Evolutionary conservation across 441 rosid genomes (phyloP).

Genomic region (Theobroma grandiflorum): DNA sequence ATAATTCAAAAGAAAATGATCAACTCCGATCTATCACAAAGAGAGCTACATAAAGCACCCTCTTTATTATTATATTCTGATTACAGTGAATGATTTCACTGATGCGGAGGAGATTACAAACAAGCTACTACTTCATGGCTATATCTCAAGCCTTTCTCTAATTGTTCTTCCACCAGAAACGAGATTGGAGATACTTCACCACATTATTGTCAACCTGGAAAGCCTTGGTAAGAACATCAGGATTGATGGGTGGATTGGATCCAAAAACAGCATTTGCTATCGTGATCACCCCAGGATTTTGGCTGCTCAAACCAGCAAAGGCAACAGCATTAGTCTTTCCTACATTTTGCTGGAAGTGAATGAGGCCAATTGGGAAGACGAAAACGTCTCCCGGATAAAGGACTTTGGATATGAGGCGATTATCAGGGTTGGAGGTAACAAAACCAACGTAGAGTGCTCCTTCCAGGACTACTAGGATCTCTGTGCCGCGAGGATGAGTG

Average conservation of each 20-base stretch:
- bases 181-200: conserved; percentile 10
- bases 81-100: too few relatives aligned
- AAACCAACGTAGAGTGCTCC: background rate
- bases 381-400: background rate
- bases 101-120: background rate
- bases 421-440: background rate
- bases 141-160: background rate
- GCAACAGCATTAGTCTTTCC: conserved; percentile 35
- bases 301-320: conserved; percentile 36
- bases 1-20: background rate
- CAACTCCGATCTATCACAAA: background rate
- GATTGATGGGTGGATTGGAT: background rate
- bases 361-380: conserved; percentile 25
- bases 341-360: conserved; percentile 42
- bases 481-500: background rate
- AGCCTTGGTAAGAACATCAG: background rate
- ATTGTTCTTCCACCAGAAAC: background rate
- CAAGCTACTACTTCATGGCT: background rate
- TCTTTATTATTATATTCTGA: too few relatives aligned
- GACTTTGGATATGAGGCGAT: background rate
- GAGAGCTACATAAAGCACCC: background rate
- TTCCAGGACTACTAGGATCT: background rate
- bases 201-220: background rate
- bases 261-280: background rate
- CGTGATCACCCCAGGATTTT: conserved; percentile 31